Evolutionary conservation across 169 alveolate genomes (phyloP), one percentile per base, ranked within the genome.

Genomic region (Plasmodium vinckei): DNA sequence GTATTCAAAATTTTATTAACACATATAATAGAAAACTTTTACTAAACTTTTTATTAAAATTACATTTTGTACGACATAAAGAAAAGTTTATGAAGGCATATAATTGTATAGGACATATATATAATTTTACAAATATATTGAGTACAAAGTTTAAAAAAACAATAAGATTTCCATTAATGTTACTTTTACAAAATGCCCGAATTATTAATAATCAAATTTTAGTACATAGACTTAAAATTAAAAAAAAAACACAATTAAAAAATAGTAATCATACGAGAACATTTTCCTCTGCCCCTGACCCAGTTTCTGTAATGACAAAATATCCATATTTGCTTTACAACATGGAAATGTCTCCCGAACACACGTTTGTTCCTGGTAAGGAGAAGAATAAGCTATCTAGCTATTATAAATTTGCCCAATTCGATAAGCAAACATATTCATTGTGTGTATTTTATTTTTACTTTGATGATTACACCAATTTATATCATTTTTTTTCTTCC

Each of bases 261-360:
- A 15, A 12, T 12, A 51, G 59, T 21, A 33, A 33, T 4, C 6
- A 33, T 33, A 33, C 42, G 5, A 33, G 42, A 4, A 4, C 42
- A 33, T 33, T 33, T 33, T 75, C 75, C 17, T 19, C 73, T 6
- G 39, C 53, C 7, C 25, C 75, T 9, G 60, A 75, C 7, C 23
- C 75, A 9, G 46, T 17, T n/a, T 47, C 54, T 65, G 68, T 75
- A 3, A 61, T 25, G 23, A 63, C 15, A 19, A 23, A 56, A 9
- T 75, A 75, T 54, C 88, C 88, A 2, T 61, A 54, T 33, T 17
- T 75, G 6, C 47, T 75, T n/a, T 75, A 65, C 68, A 60, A 75
- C 60, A 61, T 73, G 42, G 75, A 63, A 12, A 75, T 75, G 46
- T 75, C 73, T 21, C 88, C 88, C 7, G 88, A 21, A n/a, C 70